phyloP scores from a whole-genome alignment of 1,284 basidiomycete genomes.

The Sporisorium scitamineum region DNA sequence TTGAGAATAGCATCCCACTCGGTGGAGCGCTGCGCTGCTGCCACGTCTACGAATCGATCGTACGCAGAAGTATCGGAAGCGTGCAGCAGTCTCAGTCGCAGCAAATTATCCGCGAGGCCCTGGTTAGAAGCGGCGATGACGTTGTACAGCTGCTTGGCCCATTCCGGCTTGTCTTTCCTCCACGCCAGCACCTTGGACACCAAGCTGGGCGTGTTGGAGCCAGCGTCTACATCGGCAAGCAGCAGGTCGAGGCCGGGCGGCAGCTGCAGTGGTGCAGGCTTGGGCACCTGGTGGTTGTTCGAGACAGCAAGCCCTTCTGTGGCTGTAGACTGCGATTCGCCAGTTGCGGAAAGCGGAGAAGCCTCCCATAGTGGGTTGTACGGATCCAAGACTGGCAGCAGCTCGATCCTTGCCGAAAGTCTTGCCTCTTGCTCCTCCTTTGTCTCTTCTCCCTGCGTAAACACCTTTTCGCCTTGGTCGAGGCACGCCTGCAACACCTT shows the following conservation, averaged over 20 bases:
- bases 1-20: conserved; percentile 48
- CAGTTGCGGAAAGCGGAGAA: conserved; percentile 31
- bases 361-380: conserved; percentile 63
- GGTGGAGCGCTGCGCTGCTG: conserved; percentile 47
- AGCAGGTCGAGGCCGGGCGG: conserved; percentile 63
- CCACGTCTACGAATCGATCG: conserved; percentile 64
- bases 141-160: conserved; percentile 65
- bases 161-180: conserved; percentile 60
- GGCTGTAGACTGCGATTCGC: conserved; percentile 49
- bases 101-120: conserved; percentile 59
- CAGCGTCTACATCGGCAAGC: conserved; percentile 67
- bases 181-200: conserved; percentile 65
- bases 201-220: conserved; percentile 65
- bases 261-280: conserved; percentile 61
- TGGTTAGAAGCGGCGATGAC: conserved; percentile 64
- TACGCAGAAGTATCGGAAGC: conserved; percentile 55
- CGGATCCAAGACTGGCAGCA: conserved; percentile 54
- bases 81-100: conserved; percentile 54
- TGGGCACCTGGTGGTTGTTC: conserved; percentile 17
- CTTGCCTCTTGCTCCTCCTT: conserved; percentile 21
- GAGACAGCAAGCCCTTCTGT: conserved; percentile 53
- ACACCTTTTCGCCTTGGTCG: conserved; percentile 47
- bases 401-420: conserved; percentile 20
- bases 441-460: conserved; percentile 47
- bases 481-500: conserved; percentile 52